Evolutionary conservation across 225 moss, liverwort and hornwort genomes (phyloP), one percentile per base, ranked within the genome.

Genomic region (Thuidium tamariscinum): DNA sequence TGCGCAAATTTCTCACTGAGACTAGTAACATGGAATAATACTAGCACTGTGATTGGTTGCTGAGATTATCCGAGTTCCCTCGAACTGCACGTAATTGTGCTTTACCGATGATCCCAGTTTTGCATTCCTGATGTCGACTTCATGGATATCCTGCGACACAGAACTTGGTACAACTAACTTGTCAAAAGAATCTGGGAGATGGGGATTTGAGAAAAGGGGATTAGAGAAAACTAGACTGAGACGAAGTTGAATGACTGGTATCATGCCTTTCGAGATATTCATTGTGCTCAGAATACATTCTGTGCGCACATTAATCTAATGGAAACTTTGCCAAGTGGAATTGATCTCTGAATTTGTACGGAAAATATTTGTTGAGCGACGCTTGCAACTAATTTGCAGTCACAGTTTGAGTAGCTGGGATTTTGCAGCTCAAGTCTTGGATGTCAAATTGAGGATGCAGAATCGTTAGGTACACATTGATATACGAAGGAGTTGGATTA

Each of bases 1-100:
- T 97, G 97, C 93, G 97, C 88, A 92, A 95, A 30, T 97, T 93
- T 68, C 93, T 97, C n/a, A 92, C 94, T 32, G 97, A 97, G 84
- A 97, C 97, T 39, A 97, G 96, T 88, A 93, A 95, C 74, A 90
- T 94, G 94, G 92, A 92, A 84, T 94, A 84, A 94, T 59, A 25
- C 12, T 25, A 63, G 65, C 74, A 41, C 60, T 77, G 63, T 37
- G n/a, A 64, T 67, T 48, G 10, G n/a, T 62, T 72, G 42, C 44
- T 69, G 55, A 73, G 51, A 68, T 68, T 16, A 68, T 57, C 44
- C n/a, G n/a, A 39, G 57, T 34, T 71, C 67, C 9, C 61, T 69
- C 68, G 16, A 83, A 69, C 49, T 61, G 77, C 70, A 67, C 60
- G 66, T 79, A 41, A 64, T 41, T 63, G 27, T 65, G 77, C 75